These are phyloP conservation scores for Neurospora terricola DNA, from an alignment of 495 filamentous ascomycete genomes.

Conservation along the genomic window DNA sequence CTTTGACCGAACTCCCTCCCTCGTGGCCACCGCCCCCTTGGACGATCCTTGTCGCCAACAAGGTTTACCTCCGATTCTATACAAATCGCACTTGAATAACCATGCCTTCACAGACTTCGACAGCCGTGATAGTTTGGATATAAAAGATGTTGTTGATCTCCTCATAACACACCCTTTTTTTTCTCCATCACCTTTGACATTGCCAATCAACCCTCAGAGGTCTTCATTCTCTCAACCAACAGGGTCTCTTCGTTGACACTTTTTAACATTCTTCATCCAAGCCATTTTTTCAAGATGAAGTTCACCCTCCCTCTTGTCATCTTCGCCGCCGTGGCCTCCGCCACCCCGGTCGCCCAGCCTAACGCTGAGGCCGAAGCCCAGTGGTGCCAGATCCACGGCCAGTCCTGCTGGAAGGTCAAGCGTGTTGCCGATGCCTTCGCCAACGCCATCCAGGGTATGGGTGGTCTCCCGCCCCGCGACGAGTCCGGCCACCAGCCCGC, in stretches of 20 bases:
- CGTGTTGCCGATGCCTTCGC: slow-evolving; percentile 26
- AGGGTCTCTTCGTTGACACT: background rate
- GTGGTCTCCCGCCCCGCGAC: slow-evolving; percentile 11
- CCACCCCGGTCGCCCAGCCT: slow-evolving; percentile 14
- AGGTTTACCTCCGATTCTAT: background rate
- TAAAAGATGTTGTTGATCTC: background rate
- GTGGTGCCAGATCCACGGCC: slow-evolving; percentile 21
- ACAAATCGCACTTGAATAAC: background rate
- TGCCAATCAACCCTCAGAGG: background rate
- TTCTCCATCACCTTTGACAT: background rate
- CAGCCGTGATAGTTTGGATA: background rate
- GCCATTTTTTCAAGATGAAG: slow-evolving; percentile 27
- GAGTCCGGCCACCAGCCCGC: slow-evolving; percentile 8
- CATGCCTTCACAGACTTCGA: background rate
- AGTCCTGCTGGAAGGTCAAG: slow-evolving; percentile 30
- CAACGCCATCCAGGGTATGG: slow-evolving; percentile 11
- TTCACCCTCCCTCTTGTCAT: slow-evolving; percentile 22
- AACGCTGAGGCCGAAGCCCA: slow-evolving; percentile 15
- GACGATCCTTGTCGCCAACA: background rate
- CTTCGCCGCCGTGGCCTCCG: slow-evolving; percentile 19
- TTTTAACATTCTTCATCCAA: slow-evolving; percentile 1
- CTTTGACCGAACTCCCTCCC: background rate
- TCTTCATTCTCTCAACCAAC: slow-evolving; percentile 3
- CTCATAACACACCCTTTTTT: background rate
- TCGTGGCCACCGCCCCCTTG: background rate